These are phyloP conservation scores for Phaeolepiota aurea DNA, from an alignment of 768 basidiomycete genomes.

Conservation along the genomic window DNA sequence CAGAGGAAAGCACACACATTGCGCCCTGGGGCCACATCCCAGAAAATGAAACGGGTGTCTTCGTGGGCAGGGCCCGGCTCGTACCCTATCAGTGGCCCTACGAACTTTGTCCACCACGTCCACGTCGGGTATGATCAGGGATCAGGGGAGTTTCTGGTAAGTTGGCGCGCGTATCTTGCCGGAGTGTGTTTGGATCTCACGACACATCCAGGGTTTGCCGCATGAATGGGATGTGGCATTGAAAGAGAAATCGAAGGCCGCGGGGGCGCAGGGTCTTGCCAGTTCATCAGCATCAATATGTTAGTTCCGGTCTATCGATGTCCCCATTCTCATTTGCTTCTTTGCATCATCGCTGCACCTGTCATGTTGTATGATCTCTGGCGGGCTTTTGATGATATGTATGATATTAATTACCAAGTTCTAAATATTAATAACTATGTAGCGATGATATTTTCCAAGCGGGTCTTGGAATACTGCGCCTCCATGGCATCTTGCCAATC, in stretches of 20 bases:
- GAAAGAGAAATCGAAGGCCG: background rate
- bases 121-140: background rate
- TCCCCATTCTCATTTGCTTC: background rate
- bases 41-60: background rate
- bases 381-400: background rate
- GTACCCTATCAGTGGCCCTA: background rate
- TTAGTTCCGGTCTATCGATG: background rate
- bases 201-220: background rate
- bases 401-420: background rate
- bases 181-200: background rate
- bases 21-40: background rate
- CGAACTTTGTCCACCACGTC: slow-evolving; percentile 1
- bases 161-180: background rate
- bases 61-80: background rate
- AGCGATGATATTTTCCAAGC: background rate
- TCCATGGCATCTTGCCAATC: too few species aligned
- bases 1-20: background rate
- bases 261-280: background rate
- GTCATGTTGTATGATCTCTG: background rate
- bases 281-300: background rate
- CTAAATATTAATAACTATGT: too few species aligned
- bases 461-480: too few species aligned
- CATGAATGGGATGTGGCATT: background rate
- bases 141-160: background rate
- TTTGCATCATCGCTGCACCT: background rate